Conservation (phyloP, 2,329 filamentous ascomycete genomes). For the Ceratocystis papillata region DNA sequence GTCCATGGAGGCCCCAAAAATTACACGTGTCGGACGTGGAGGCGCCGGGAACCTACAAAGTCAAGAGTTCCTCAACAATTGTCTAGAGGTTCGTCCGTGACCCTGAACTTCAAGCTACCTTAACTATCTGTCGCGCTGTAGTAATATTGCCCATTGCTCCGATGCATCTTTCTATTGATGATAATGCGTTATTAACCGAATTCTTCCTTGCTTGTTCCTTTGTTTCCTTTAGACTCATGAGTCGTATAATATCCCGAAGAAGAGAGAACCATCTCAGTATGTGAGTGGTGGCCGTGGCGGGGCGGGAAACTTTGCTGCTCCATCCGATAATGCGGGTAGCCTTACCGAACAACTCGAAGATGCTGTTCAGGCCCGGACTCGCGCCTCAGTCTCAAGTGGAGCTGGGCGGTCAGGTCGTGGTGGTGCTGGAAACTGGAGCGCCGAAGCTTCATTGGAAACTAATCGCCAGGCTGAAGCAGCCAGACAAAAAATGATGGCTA, state of each 20-base stretch:
- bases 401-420: slow-evolving; percentile 35
- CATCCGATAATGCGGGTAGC: slow-evolving; percentile 32
- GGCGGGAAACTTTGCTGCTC: slow-evolving; percentile 48
- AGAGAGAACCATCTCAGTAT: slow-evolving; percentile 31
- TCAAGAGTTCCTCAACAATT: slow-evolving; percentile 33
- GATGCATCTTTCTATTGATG: background rate
- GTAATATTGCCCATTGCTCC: background rate
- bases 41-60: slow-evolving; percentile 54
- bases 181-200: background rate
- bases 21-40: slow-evolving; percentile 40
- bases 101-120: background rate
- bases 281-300: slow-evolving; percentile 46
- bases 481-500: slow-evolving; percentile 30
- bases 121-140: slow-evolving; percentile 5
- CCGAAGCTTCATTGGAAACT: slow-evolving; percentile 23
- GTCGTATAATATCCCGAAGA: slow-evolving; percentile 30
- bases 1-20: slow-evolving; percentile 9
- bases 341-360: slow-evolving; percentile 26
- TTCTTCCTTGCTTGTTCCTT: background rate
- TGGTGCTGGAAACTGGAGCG: slow-evolving; percentile 43
- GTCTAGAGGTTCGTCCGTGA: slow-evolving; percentile 29
- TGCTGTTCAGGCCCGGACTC: background rate
- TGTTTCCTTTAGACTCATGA: background rate
- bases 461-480: slow-evolving; percentile 25
- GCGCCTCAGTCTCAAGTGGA: slow-evolving; percentile 25